A percentile compares a stretch with the other conserved stretches of the same genome.
Conservation (phyloP, 202 grass and related monocot species). For the Panicum virgatum region DNA sequence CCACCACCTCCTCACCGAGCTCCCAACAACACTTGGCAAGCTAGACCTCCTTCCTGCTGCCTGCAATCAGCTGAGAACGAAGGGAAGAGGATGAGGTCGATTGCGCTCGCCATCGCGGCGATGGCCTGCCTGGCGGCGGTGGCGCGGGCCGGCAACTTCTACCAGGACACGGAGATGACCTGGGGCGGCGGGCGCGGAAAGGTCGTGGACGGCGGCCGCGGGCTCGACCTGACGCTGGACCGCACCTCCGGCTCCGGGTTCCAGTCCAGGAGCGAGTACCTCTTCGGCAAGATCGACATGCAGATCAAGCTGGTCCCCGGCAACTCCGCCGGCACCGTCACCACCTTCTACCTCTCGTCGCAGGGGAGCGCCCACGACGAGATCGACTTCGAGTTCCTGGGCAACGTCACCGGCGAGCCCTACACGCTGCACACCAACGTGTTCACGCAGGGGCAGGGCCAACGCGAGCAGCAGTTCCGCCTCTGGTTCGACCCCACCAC, state of each 20-base stretch:
- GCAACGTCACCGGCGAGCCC: slow-evolving; percentile 72
- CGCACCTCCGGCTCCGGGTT: slow-evolving; percentile 71
- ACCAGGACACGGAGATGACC: slow-evolving; percentile 63
- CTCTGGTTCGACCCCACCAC: slow-evolving; percentile 95
- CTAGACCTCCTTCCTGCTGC: too few species aligned
- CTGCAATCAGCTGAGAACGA: background rate
- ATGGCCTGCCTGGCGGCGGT: slow-evolving; percentile 14
- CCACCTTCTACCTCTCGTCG: slow-evolving; percentile 88
- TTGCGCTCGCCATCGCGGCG: slow-evolving; percentile 29
- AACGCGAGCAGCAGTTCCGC: slow-evolving; percentile 88
- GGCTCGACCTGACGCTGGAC: slow-evolving; percentile 72
- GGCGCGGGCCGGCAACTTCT: slow-evolving; percentile 63
- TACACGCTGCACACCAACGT: slow-evolving; percentile 97
- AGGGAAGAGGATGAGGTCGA: slow-evolving; percentile 27
- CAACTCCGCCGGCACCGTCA: slow-evolving; percentile 94
- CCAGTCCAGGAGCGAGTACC: slow-evolving; percentile 82
- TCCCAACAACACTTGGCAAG: too few species aligned
- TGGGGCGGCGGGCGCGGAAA: slow-evolving; percentile 75
- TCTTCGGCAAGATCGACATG: slow-evolving; percentile 97
- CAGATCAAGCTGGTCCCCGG: slow-evolving; percentile 93
- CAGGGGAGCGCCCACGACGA: slow-evolving; percentile 72
- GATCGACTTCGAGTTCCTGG: slow-evolving; percentile 97
- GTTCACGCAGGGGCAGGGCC: slow-evolving; percentile 63
- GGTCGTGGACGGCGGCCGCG: slow-evolving; percentile 64
- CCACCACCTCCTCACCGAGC: background rate